phyloP scores from a whole-genome alignment of 2,329 filamentous ascomycete genomes.

The Xylariomycetidae sp. region DNA sequence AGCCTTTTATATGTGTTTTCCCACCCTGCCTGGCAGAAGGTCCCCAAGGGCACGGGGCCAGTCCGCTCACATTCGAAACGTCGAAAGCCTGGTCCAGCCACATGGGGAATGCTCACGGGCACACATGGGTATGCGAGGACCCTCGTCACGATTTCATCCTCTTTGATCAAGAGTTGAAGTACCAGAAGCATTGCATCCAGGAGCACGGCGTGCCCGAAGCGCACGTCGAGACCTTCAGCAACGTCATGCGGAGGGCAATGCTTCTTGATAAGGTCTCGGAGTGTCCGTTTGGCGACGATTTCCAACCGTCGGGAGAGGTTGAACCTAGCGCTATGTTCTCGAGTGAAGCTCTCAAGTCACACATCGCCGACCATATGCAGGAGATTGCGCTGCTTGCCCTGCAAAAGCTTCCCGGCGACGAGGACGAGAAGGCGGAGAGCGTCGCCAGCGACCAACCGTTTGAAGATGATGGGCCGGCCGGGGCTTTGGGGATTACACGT shows the following conservation, averaged over 20 bases:
- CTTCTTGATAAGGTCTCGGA: conserved; percentile 1
- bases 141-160: conserved; percentile 3
- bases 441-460: conserved; percentile 4
- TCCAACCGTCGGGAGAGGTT: neutral
- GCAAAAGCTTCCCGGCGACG: conserved; percentile 4
- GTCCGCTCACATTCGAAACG: conserved; percentile 4
- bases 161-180: conserved; percentile 1
- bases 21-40: neutral
- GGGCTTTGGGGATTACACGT: conserved; percentile 2
- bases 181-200: conserved; percentile 2
- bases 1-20: conserved; percentile 6
- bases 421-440: neutral
- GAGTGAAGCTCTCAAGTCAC: conserved; percentile 5
- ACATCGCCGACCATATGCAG: conserved; percentile 7
- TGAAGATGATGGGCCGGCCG: conserved; percentile 3
- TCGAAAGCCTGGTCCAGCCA: conserved; percentile 6
- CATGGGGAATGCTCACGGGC: conserved; percentile 5
- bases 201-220: conserved; percentile 4
- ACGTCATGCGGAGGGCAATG: conserved; percentile 2
- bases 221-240: conserved; percentile 1
- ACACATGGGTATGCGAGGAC: conserved; percentile 6
- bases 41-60: conserved; percentile 1
- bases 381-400: conserved; percentile 6
- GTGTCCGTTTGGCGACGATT: conserved; percentile 9
- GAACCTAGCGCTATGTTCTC: conserved; percentile 1